Evolutionary conservation across 2,329 filamentous ascomycete genomes (phyloP).

Genomic region (Aureobasidium sp.): DNA sequence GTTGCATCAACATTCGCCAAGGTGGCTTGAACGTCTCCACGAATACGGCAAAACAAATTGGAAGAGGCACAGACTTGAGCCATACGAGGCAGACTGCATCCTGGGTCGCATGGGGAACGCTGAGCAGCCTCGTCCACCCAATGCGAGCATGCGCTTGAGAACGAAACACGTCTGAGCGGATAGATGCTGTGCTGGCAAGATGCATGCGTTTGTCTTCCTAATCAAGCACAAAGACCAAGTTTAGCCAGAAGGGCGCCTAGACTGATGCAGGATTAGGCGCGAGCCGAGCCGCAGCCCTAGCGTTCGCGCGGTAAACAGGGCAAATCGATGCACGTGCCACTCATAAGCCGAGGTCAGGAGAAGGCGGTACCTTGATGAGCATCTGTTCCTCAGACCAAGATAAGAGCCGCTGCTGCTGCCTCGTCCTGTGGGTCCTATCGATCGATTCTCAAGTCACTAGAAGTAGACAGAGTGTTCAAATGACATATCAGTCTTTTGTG

Average conservation of each 20-base stretch:
- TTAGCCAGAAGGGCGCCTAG: not conserved
- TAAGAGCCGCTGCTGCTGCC: not conserved
- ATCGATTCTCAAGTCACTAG: not conserved
- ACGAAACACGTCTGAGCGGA: not conserved
- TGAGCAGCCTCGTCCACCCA: not conserved
- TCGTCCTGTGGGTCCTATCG: not conserved
- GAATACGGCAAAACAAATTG: not conserved
- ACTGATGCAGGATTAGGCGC: constrained; percentile 7
- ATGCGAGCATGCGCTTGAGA: not conserved
- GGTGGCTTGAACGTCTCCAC: constrained; percentile 12
- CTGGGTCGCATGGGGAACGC: not conserved
- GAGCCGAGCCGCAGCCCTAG: constrained; percentile 8
- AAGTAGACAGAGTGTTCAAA: not conserved
- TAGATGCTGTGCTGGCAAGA: not conserved
- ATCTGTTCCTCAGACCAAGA: not conserved
- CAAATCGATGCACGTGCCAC: not conserved
- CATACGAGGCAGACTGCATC: not conserved
- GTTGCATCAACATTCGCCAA: constrained; percentile 59
- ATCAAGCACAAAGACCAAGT: not conserved
- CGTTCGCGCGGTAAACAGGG: not conserved
- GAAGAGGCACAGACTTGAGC: not conserved
- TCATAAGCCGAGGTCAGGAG: not conserved
- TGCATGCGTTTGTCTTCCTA: not conserved
- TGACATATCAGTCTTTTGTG: not conserved
- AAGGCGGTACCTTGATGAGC: constrained; percentile 1